phyloP scores from a whole-genome alignment of 2,329 filamentous ascomycete genomes.

The Penicillium sp. region DNA sequence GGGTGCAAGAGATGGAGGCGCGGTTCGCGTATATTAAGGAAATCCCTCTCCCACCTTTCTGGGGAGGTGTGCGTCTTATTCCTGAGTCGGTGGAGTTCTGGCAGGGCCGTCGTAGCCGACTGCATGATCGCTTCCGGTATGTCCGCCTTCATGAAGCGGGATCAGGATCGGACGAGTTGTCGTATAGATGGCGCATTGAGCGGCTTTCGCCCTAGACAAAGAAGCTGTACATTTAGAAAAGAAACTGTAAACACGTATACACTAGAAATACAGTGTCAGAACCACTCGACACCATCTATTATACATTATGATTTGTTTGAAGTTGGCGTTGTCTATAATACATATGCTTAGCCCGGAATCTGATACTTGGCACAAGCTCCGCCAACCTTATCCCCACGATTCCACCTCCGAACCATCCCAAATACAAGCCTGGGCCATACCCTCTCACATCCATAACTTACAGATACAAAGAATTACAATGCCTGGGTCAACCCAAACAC shows the following conservation, averaged over 20 bases:
- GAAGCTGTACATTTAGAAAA: not conserved
- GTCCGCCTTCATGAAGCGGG: conserved; percentile 69
- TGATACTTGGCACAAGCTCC: conserved; percentile 12
- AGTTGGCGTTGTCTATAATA: not conserved
- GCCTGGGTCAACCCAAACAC: conserved; percentile 8
- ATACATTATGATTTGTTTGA: not conserved
- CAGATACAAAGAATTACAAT: conserved; percentile 11
- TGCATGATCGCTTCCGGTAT: conserved; percentile 95
- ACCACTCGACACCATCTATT: not conserved
- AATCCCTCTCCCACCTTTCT: conserved; percentile 91
- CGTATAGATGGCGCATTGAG: conserved; percentile 53
- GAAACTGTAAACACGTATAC: not conserved
- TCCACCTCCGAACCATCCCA: not conserved
- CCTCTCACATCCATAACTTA: not conserved
- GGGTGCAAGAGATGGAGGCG: conserved; percentile 77
- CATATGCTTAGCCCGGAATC: not conserved
- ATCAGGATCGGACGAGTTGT: conserved; percentile 26
- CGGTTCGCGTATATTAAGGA: conserved; percentile 75
- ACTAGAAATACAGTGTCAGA: not conserved
- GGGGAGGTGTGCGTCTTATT: conserved; percentile 87
- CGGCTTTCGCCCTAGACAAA: conserved; percentile 43
- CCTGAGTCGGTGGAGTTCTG: conserved; percentile 94
- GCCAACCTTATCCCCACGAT: conserved; percentile 2
- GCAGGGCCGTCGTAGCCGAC: conserved; percentile 84
- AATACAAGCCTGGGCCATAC: not conserved